These are phyloP conservation scores for Melocanna baccifera DNA, from an alignment of 176 grass and related monocot genomes.

Conservation along the genomic window DNA sequence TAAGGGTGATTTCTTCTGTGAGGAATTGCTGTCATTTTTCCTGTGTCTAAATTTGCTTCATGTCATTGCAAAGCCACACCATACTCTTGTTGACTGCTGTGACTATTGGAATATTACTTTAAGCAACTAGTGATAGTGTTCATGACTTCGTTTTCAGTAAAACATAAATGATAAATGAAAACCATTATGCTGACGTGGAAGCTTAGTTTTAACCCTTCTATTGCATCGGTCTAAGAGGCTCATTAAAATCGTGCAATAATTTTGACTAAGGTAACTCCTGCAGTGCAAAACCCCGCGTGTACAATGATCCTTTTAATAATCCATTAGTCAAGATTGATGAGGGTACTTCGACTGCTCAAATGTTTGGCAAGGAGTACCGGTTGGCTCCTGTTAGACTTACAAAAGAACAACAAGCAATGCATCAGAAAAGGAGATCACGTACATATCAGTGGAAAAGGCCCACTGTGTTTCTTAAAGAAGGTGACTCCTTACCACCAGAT, in stretches of 20 bases:
- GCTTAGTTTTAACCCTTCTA: not conserved
- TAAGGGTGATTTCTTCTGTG: not conserved
- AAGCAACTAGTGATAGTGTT: not conserved
- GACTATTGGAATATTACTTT: not conserved
- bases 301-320: constrained; percentile 88
- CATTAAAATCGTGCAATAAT: constrained; percentile 5
- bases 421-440: constrained; percentile 79
- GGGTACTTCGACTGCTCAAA: constrained; percentile 61
- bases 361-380: constrained; percentile 94
- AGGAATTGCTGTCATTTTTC: not conserved
- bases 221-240: not conserved
- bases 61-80: constrained; percentile 17
- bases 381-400: constrained; percentile 78
- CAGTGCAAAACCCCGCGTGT: constrained; percentile 65
- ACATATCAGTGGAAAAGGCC: constrained; percentile 94
- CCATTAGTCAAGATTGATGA: constrained; percentile 74
- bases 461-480: constrained; percentile 94
- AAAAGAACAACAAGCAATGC: constrained; percentile 67
- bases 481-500: constrained; percentile 77
- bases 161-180: constrained; percentile 9
- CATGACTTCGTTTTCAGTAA: not conserved
- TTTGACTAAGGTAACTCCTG: constrained; percentile 35
- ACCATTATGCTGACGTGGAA: not conserved
- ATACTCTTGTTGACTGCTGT: not conserved
- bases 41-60: constrained; percentile 18